phyloP scores from a whole-genome alignment of 305 asterid genomes.

The Rubia tinctorum region DNA sequence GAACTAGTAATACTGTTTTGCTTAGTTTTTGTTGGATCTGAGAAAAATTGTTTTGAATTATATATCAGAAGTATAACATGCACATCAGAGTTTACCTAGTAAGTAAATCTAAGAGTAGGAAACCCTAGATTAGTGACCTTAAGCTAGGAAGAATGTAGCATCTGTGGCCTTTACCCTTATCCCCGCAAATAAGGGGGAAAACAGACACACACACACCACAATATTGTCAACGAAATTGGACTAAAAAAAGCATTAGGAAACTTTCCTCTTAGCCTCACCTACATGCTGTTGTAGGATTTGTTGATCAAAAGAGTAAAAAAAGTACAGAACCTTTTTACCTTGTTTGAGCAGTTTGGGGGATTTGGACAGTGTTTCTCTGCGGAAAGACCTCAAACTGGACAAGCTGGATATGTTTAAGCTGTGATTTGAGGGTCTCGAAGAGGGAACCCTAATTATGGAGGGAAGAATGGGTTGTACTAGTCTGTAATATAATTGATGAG shows the following conservation, averaged over 20 bases:
- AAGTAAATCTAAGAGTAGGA: slow-evolving; percentile 13
- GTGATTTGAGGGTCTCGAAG: slow-evolving; percentile 15
- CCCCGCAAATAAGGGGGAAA: background rate
- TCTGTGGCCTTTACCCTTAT: slow-evolving; percentile 17
- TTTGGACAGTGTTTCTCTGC: slow-evolving; percentile 22
- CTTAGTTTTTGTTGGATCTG: slow-evolving; percentile 20
- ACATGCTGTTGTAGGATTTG: slow-evolving; percentile 26
- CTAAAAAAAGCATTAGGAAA: slow-evolving; percentile 24
- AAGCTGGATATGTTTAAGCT: slow-evolving; percentile 7
- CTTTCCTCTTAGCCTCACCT: slow-evolving; percentile 30
- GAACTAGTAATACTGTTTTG: slow-evolving; percentile 7
- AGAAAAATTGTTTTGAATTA: background rate
- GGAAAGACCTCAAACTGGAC: slow-evolving; percentile 22
- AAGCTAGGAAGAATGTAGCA: slow-evolving; percentile 16
- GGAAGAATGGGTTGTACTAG: slow-evolving; percentile 17
- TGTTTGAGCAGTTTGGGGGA: slow-evolving; percentile 32
- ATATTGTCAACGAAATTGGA: slow-evolving; percentile 10
- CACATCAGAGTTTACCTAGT: slow-evolving; percentile 10
- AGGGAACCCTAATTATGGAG: slow-evolving; percentile 56
- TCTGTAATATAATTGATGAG: slow-evolving; percentile 27
- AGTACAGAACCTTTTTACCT: slow-evolving; percentile 42
- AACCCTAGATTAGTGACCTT: slow-evolving; percentile 26
- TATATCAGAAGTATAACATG: slow-evolving; percentile 8
- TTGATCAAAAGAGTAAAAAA: slow-evolving; percentile 40
- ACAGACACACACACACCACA: background rate